phyloP scores from a whole-genome alignment of 2,329 filamentous ascomycete genomes.

The Pezicula radicicola region DNA sequence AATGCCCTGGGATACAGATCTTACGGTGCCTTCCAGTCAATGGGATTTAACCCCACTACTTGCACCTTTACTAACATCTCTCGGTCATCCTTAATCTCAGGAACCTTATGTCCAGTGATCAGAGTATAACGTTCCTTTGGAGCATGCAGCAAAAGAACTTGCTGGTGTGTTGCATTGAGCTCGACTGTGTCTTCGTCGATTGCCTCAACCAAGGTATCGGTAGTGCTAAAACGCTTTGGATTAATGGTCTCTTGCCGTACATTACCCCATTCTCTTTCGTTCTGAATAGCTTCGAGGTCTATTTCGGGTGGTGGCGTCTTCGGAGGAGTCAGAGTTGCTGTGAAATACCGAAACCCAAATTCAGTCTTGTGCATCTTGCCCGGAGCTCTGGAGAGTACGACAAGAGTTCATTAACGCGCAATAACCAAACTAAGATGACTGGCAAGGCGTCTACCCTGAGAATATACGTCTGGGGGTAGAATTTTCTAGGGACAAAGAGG shows the following conservation, averaged over 20 bases:
- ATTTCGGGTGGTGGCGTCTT: conserved; percentile 13
- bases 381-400: not conserved
- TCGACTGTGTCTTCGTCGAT: no score
- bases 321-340: conserved; percentile 12
- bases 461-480: no score
- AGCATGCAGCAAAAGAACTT: conserved; percentile 47
- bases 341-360: not conserved
- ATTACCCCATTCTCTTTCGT: not conserved
- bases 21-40: conserved; percentile 78
- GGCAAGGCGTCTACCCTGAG: no score
- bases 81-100: conserved; percentile 47
- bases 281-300: not conserved
- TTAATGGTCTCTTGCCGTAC: not conserved
- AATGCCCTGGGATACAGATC: conserved; percentile 67
- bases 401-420: no score
- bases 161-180: conserved; percentile 31
- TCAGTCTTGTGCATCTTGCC: not conserved
- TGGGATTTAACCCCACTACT: conserved; percentile 66
- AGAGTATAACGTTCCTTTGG: conserved; percentile 47
- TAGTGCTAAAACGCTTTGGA: not conserved
- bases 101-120: conserved; percentile 41
- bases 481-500: no score
- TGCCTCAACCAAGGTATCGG: not conserved
- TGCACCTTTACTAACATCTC: conserved; percentile 61
- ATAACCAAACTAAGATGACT: no score